Percentiles rank a stretch among this genome's conserved stretches.
These are phyloP conservation scores for Exserohilum rostratum DNA, from an alignment of 2,329 filamentous ascomycete genomes.

Conservation along the genomic window DNA sequence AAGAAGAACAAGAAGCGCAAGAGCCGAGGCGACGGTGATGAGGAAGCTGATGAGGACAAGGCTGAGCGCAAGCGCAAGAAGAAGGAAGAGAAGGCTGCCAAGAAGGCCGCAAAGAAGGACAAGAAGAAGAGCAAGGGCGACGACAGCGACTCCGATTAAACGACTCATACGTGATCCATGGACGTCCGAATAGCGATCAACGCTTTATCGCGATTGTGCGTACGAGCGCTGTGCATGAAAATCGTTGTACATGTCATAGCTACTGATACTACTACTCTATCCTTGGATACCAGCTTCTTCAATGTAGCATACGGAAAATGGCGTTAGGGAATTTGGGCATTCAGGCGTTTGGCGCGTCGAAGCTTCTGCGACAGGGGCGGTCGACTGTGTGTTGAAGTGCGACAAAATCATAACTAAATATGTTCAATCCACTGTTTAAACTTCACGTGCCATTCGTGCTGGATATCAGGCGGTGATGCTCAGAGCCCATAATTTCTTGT, in stretches of 20 bases:
- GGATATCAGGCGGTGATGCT: not conserved
- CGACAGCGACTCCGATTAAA: constrained; percentile 44
- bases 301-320: constrained; percentile 46
- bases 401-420: constrained; percentile 25
- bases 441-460: not conserved
- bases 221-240: constrained; percentile 22
- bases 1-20: constrained; percentile 54
- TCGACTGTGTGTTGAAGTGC: constrained; percentile 30
- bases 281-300: constrained; percentile 37
- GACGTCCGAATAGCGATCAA: constrained; percentile 23
- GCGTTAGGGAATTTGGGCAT: constrained; percentile 41
- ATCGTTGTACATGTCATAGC: constrained; percentile 30
- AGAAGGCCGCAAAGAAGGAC: constrained; percentile 44
- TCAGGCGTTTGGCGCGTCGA: constrained; percentile 43
- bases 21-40: constrained; percentile 56
- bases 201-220: constrained; percentile 17
- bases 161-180: constrained; percentile 19
- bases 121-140: constrained; percentile 40
- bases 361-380: constrained; percentile 35
- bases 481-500: not conserved
- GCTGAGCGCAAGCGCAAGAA: constrained; percentile 67
- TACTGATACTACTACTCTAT: constrained; percentile 28
- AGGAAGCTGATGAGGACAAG: constrained; percentile 54
- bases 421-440: constrained; percentile 29
- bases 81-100: constrained; percentile 68